Percentiles rank a stretch among this genome's conserved stretches.
Evolutionary conservation across 257 asterid genomes (phyloP).

Genomic region (Agastache rugosa): DNA sequence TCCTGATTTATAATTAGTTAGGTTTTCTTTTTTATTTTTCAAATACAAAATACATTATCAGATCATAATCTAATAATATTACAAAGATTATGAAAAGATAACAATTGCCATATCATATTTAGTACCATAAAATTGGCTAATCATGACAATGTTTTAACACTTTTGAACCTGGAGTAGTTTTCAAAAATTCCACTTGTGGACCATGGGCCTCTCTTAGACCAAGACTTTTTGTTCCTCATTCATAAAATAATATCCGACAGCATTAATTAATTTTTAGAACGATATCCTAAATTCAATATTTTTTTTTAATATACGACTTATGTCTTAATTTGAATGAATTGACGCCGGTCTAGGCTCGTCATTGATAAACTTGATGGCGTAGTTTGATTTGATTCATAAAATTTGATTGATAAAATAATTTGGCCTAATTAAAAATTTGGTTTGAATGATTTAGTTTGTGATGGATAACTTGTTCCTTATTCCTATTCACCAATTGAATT

Average conservation of each 20-base stretch:
- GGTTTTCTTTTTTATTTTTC: no score
- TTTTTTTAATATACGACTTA: not conserved
- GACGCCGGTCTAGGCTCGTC: not conserved
- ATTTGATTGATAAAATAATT: no score
- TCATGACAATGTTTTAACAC: not conserved
- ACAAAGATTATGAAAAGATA: not conserved
- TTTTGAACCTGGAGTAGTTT: not conserved
- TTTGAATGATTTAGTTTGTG: no score
- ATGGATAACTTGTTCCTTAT: no score
- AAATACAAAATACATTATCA: no score
- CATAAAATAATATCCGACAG: not conserved
- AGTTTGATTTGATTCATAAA: no score
- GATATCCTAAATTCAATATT: not conserved
- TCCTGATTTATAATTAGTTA: no score
- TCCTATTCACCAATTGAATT: no score
- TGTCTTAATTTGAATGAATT: not conserved
- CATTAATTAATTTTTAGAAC: not conserved
- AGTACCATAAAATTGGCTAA: not conserved
- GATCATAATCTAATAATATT: no score
- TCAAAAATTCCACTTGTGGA: not conserved
- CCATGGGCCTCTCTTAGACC: not conserved
- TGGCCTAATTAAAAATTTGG: no score
- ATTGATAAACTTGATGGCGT: not conserved
- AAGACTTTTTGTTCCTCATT: not conserved
- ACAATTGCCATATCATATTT: not conserved